Conservation (phyloP, 169 alveolate genomes). For the Plasmodium coatneyi region DNA sequence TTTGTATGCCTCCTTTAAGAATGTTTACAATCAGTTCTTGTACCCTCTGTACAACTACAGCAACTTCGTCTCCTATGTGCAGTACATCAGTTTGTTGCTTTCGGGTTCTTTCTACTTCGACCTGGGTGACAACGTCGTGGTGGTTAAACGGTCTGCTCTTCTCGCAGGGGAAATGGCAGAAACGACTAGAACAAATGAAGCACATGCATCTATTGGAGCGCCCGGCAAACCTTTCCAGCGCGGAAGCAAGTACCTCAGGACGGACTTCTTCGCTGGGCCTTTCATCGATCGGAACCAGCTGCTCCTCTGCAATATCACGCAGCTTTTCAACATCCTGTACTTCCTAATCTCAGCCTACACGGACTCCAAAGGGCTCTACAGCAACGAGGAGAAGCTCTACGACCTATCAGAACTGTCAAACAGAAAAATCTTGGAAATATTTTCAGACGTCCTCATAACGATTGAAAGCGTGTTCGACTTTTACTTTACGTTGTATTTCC, state of each 20-base stretch:
- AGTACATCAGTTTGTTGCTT: not conserved
- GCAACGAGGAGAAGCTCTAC: slow-evolving; percentile 60
- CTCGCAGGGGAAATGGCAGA: not conserved
- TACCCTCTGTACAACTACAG: slow-evolving; percentile 53
- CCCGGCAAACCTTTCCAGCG: not conserved
- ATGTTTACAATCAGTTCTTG: slow-evolving; percentile 39
- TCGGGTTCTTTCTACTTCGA: slow-evolving; percentile 2
- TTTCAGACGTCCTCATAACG: slow-evolving; percentile 46
- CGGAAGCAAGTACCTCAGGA: slow-evolving; percentile 5
- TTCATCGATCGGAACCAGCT: slow-evolving; percentile 48
- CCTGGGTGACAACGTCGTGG: slow-evolving; percentile 20
- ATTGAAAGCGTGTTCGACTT: slow-evolving; percentile 63
- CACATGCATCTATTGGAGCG: no score
- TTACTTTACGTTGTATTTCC: slow-evolving; percentile 55
- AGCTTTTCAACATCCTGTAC: slow-evolving; percentile 53
- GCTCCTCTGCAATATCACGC: slow-evolving; percentile 33
- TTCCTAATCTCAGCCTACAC: slow-evolving; percentile 44
- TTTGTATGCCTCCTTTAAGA: slow-evolving; percentile 31
- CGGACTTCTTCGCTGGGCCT: slow-evolving; percentile 20
- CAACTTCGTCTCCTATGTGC: slow-evolving; percentile 26
- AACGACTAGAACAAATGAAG: not conserved
- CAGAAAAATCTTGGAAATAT: slow-evolving; percentile 56
- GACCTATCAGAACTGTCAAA: slow-evolving; percentile 54
- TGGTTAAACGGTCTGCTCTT: slow-evolving; percentile 21
- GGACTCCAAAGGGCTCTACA: slow-evolving; percentile 46